Conservation (phyloP, 2,329 filamentous ascomycete species). For the Colletotrichum trifolii region DNA sequence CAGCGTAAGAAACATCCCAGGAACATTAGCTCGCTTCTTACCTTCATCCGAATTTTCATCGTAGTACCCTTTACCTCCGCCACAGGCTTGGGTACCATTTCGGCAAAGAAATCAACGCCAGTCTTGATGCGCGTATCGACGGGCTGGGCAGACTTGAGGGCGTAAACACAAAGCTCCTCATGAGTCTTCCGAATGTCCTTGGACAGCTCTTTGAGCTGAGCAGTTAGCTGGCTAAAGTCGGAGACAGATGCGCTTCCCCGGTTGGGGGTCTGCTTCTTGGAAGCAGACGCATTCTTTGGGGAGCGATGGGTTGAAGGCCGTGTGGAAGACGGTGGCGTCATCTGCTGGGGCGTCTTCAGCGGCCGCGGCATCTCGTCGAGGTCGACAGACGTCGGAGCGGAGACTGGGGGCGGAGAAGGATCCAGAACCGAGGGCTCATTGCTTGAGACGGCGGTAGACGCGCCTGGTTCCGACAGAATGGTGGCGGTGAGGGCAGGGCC, state of each 20-base stretch:
- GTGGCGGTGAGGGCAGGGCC: slow-evolving; percentile 7
- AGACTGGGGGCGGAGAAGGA: slow-evolving; percentile 33
- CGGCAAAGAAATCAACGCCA: slow-evolving; percentile 60
- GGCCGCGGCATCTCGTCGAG: slow-evolving; percentile 34
- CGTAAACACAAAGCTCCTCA: slow-evolving; percentile 56
- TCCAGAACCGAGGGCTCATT: slow-evolving; percentile 34
- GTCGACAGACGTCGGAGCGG: slow-evolving; percentile 32
- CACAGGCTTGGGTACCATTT: slow-evolving; percentile 50
- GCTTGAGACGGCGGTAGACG: slow-evolving; percentile 34
- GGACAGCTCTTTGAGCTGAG: slow-evolving; percentile 43
- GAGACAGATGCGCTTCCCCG: slow-evolving; percentile 52
- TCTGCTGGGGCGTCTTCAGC: slow-evolving; percentile 22
- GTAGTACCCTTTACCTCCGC: slow-evolving; percentile 49
- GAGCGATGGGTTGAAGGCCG: slow-evolving; percentile 41
- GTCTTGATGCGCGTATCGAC: slow-evolving; percentile 52
- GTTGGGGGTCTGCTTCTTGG: slow-evolving; percentile 45
- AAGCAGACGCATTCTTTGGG: slow-evolving; percentile 38
- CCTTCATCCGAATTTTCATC: slow-evolving; percentile 64
- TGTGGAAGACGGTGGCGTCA: slow-evolving; percentile 34
- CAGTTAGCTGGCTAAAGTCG: slow-evolving; percentile 46
- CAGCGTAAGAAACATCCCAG: slow-evolving; percentile 4
- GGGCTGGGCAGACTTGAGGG: slow-evolving; percentile 57
- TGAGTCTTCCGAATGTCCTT: slow-evolving; percentile 59
- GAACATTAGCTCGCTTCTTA: slow-evolving; percentile 40
- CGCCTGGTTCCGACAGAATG: slow-evolving; percentile 28